These are phyloP conservation scores for Inonotus hispidus DNA, from an alignment of 1,284 basidiomycete species.

Conservation along the genomic window DNA sequence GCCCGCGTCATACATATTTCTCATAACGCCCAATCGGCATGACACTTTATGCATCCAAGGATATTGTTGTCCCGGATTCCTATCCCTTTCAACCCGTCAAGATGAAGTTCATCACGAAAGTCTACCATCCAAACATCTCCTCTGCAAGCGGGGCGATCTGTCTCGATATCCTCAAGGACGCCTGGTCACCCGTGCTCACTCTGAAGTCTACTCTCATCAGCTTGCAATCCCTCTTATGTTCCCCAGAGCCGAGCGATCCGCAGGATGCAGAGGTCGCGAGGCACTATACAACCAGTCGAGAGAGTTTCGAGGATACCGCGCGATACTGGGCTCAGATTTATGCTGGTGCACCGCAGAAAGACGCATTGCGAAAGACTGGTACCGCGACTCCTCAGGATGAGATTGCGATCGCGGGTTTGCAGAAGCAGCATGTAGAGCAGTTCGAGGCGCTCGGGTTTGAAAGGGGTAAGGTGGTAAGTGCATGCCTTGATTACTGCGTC, in stretches of 20 bases:
- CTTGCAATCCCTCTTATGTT: constrained; percentile 91
- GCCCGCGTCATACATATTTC: constrained; percentile 30
- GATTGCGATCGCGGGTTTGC: constrained; percentile 70
- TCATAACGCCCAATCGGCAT: background rate
- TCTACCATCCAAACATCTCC: constrained; percentile 97
- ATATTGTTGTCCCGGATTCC: constrained; percentile 90
- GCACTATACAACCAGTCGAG: constrained; percentile 86
- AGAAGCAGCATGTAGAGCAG: constrained; percentile 66
- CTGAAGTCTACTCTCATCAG: constrained; percentile 97
- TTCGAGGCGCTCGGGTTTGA: constrained; percentile 74
- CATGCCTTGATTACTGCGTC: background rate
- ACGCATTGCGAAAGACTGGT: constrained; percentile 18
- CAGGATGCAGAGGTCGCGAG: constrained; percentile 99
- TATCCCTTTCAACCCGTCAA: constrained; percentile 98
- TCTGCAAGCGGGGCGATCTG: constrained; percentile 92
- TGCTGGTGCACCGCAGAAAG: constrained; percentile 58
- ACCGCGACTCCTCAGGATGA: constrained; percentile 42
- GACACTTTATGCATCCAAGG: constrained; percentile 43
- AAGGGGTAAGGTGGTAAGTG: constrained; percentile 65
- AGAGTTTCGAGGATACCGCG: constrained; percentile 89
- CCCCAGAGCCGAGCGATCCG: constrained; percentile 94
- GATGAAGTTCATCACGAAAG: constrained; percentile 97
- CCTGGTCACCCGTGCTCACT: constrained; percentile 91
- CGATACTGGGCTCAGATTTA: constrained; percentile 92
- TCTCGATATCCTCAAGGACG: constrained; percentile 84